These are phyloP conservation scores for Thinopyrum elongatum DNA, from an alignment of 176 grass and related monocot species.

Conservation along the genomic window DNA sequence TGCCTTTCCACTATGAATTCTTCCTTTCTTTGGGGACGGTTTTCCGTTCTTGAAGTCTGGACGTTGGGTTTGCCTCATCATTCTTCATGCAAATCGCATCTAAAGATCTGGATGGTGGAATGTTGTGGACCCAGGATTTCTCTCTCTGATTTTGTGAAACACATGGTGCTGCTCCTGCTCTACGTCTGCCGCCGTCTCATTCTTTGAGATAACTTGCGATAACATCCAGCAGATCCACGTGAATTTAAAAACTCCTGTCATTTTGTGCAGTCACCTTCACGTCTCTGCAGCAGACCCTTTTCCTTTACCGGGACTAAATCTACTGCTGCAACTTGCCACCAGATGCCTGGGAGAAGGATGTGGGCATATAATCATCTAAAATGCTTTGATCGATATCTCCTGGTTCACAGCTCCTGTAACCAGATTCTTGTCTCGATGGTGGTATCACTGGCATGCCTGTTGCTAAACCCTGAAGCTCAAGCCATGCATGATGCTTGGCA, in stretches of 20 bases:
- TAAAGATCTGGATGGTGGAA: neutral
- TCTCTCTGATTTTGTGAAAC: neutral
- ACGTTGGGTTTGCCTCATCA: neutral
- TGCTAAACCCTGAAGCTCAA: neutral
- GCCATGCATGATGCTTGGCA: neutral
- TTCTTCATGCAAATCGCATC: slow-evolving; percentile 1
- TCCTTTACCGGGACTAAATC: neutral
- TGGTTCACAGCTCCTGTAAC: neutral
- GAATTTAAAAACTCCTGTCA: neutral
- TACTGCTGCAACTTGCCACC: neutral
- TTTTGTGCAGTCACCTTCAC: neutral
- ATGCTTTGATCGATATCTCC: too few species aligned
- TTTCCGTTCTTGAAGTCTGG: neutral
- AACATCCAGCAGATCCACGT: neutral
- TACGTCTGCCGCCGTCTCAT: neutral
- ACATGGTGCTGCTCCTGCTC: neutral
- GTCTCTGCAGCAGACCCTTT: neutral
- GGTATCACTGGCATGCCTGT: too few species aligned
- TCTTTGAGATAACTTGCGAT: neutral
- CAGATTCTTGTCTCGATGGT: neutral
- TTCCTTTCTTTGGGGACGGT: too few species aligned
- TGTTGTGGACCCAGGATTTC: neutral
- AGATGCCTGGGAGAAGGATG: neutral
- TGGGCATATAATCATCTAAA: neutral
- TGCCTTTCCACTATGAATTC: neutral